These are phyloP conservation scores for Persicaria tinctoria DNA, from an alignment of 148 eudicot species.

Conservation along the genomic window DNA sequence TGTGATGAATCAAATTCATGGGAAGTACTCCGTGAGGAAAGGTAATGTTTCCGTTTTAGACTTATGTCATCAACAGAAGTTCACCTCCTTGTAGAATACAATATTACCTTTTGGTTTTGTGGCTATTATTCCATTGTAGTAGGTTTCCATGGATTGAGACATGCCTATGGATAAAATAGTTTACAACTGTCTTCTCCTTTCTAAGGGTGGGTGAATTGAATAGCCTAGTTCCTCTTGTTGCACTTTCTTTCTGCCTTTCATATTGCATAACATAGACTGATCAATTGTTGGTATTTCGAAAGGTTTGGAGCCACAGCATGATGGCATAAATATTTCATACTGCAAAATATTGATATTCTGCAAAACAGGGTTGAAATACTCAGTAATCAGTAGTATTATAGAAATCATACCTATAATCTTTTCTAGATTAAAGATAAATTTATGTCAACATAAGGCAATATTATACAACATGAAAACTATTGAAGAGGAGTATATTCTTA, in stretches of 20 bases:
- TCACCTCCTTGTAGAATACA: not conserved
- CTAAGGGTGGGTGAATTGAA: not conserved
- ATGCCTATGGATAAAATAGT: not conserved
- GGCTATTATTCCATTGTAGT: not conserved
- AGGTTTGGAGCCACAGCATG: not conserved
- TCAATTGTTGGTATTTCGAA: not conserved
- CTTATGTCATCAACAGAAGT: not conserved
- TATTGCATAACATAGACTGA: not conserved
- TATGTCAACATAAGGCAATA: not conserved
- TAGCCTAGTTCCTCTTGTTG: not conserved
- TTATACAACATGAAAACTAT: not conserved
- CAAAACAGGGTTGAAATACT: not conserved
- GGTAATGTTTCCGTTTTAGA: constrained; percentile 28
- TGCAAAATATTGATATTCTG: not conserved
- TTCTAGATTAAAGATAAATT: not conserved
- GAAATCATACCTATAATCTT: not conserved
- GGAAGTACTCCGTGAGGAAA: constrained; percentile 66
- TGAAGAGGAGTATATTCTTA: not conserved
- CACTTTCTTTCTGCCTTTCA: not conserved
- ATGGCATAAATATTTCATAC: not conserved
- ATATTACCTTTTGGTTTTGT: not conserved
- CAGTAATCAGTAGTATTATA: not conserved
- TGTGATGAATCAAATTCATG: constrained; percentile 68
- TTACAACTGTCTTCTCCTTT: not conserved
- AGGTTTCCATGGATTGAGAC: not conserved